These are phyloP conservation scores for Senecio squalidus DNA, from an alignment of 140 eudicot species.

Conservation along the genomic window DNA sequence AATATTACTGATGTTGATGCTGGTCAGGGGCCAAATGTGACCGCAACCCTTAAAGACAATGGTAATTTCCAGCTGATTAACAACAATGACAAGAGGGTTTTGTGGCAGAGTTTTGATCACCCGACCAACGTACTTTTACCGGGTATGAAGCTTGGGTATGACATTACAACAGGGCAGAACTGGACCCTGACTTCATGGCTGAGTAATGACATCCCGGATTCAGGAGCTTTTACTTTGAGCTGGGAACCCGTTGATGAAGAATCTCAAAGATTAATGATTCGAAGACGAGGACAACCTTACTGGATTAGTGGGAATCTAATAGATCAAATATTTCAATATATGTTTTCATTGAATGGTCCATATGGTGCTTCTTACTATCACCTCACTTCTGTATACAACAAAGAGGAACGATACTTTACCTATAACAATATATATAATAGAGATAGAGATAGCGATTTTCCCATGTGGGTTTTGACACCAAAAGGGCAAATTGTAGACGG, in stretches of 20 bases:
- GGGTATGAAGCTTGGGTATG: background rate
- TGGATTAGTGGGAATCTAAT: constrained; percentile 2
- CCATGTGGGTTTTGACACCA: background rate
- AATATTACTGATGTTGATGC: background rate
- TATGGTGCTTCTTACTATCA: background rate
- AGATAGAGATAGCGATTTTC: background rate
- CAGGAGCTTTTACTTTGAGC: constrained; percentile 1
- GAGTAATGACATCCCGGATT: background rate
- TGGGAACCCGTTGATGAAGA: background rate
- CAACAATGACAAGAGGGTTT: background rate
- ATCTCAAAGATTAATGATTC: background rate
- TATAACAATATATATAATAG: too few relatives aligned
- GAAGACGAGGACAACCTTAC: background rate
- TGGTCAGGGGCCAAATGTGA: background rate
- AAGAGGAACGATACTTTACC: background rate
- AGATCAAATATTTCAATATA: background rate
- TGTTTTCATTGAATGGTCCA: background rate
- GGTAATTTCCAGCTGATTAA: constrained; percentile 1
- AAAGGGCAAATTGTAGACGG: background rate
- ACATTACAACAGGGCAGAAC: background rate
- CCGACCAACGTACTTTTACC: background rate
- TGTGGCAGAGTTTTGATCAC: constrained; percentile 1
- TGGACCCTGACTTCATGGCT: constrained; percentile 6
- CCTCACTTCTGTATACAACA: background rate
- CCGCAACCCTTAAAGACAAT: background rate